Percentiles rank a stretch among this genome's conserved stretches.
Evolutionary conservation across 1,284 basidiomycete genomes (phyloP).

Genomic region (Trichosporon asahii): DNA sequence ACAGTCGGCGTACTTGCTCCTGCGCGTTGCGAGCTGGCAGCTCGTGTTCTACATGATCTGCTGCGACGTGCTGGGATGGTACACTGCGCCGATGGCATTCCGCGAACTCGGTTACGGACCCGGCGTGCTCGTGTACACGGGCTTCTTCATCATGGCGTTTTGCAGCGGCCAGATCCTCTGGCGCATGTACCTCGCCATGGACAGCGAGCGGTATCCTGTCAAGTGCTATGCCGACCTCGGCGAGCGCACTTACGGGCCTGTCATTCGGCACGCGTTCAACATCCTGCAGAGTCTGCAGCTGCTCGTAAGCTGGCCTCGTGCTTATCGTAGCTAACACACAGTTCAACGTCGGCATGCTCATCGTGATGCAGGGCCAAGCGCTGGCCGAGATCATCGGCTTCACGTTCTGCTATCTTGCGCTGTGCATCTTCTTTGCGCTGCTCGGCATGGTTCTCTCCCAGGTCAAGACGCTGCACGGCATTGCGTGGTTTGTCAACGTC

Average conservation of each 20-base stretch:
- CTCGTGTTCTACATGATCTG: constrained; percentile 26
- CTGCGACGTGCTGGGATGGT: constrained; percentile 43
- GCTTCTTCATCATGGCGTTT: constrained; percentile 23
- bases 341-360: constrained; percentile 20
- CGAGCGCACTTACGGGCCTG: constrained; percentile 21
- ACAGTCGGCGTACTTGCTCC: constrained; percentile 16
- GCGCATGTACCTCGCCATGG: constrained; percentile 24
- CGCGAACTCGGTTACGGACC: constrained; percentile 30
- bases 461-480: constrained; percentile 21
- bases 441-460: constrained; percentile 17
- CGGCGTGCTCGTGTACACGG: constrained; percentile 29
- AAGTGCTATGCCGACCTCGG: constrained; percentile 26
- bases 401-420: constrained; percentile 22
- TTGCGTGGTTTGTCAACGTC: constrained; percentile 18
- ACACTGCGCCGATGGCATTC: constrained; percentile 43
- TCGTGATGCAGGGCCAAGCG: constrained; percentile 15
- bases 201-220: constrained; percentile 24
- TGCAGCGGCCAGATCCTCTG: constrained; percentile 24
- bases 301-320: neutral
- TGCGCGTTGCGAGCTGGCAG: constrained; percentile 25
- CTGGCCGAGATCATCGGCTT: constrained; percentile 14
- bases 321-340: constrained; percentile 1
- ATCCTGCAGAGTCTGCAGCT: constrained; percentile 21
- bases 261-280: constrained; percentile 18
- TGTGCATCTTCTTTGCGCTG: constrained; percentile 15